Evolutionary conservation across 2,329 filamentous ascomycete genomes (phyloP), one percentile per base, ranked within the genome.

Genomic region (Microdochium paspali): DNA sequence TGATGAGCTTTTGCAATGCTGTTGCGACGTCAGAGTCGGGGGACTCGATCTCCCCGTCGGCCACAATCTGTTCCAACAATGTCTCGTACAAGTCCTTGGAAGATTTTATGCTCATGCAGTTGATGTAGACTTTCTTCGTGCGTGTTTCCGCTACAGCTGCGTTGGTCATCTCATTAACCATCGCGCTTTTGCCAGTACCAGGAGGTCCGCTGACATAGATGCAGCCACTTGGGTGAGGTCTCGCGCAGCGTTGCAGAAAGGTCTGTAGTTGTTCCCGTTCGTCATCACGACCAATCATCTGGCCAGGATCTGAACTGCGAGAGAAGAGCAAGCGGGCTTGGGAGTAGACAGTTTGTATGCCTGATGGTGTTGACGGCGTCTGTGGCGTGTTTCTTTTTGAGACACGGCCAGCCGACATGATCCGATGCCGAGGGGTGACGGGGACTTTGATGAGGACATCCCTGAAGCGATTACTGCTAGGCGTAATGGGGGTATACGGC

Each of bases 101-200:
- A 28, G 82, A 88, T 60, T 93, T 94, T 66, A 96, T 83, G 66
- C 90, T 95, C 83, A 96, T 96, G 67, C 93, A 98, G 64, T 98
- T 98, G 73, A 98, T 77, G 60, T 90, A 91, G 2, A 83, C 82
- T 46, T 84, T 82, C 57, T 80, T 82, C 46, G 93, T 71, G 3
- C 70, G 64, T 15, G 74, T 68, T 28, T 70, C 68, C 3, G 69
- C 61, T 10, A 70, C 68, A 44, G 84, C 67, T 40, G 80, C 72
- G 44, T 79, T 70, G 44, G 85, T 85, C 45, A 95, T 79, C 61
- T 94, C 84, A 52, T 83, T 83, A 51, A 97, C 82, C 73, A 97
- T 85, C 25, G 93, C 93, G 64, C 90, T 97, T 70, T 98, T 98
- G 47, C 93, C 93, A 0, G 93, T 98, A 10, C 93, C 93, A 2